phyloP scores from a whole-genome alignment of 106 monocot species.

The Dactylorhiza incarnata region DNA sequence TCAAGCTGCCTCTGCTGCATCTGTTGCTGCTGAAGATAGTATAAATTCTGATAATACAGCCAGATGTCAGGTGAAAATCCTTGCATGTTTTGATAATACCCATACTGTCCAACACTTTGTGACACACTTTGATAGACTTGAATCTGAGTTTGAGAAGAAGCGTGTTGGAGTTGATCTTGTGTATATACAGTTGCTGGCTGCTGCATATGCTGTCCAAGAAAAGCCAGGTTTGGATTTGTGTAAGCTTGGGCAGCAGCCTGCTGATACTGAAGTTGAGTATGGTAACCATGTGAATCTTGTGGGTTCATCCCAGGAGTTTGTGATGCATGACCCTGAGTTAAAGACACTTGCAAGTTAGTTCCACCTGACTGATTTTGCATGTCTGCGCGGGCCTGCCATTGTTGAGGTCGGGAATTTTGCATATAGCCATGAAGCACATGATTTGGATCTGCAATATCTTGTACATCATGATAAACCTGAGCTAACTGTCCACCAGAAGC shows the following conservation, averaged over 20 bases:
- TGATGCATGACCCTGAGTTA: slow-evolving; percentile 13
- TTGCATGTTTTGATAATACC: slow-evolving; percentile 32
- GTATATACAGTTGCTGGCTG: slow-evolving; percentile 22
- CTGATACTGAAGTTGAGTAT: slow-evolving; percentile 30
- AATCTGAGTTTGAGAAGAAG: slow-evolving; percentile 26
- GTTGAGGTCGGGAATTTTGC: slow-evolving; percentile 30
- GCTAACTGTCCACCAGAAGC: slow-evolving; percentile 10
- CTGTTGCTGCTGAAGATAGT: slow-evolving; percentile 47
- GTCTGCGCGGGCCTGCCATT: slow-evolving; percentile 18
- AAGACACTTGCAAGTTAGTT: slow-evolving; percentile 14
- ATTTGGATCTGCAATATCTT: background rate
- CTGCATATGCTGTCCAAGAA: slow-evolving; percentile 25
- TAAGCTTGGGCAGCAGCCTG: slow-evolving; percentile 31
- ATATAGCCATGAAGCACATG: slow-evolving; percentile 3
- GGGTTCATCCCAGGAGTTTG: slow-evolving; percentile 19
- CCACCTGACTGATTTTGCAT: slow-evolving; percentile 11
- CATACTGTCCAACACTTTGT: slow-evolving; percentile 33
- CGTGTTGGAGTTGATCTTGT: slow-evolving; percentile 23
- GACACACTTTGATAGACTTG: slow-evolving; percentile 24
- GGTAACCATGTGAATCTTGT: slow-evolving; percentile 26
- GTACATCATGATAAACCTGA: slow-evolving; percentile 9
- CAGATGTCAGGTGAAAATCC: slow-evolving; percentile 37
- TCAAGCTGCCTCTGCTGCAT: slow-evolving; percentile 31
- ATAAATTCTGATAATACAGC: slow-evolving; percentile 70
- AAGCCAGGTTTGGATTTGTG: slow-evolving; percentile 19